Evolutionary conservation across 352 stramenopile species (phyloP).

Genomic region (Phytophthora cryptogea): DNA sequence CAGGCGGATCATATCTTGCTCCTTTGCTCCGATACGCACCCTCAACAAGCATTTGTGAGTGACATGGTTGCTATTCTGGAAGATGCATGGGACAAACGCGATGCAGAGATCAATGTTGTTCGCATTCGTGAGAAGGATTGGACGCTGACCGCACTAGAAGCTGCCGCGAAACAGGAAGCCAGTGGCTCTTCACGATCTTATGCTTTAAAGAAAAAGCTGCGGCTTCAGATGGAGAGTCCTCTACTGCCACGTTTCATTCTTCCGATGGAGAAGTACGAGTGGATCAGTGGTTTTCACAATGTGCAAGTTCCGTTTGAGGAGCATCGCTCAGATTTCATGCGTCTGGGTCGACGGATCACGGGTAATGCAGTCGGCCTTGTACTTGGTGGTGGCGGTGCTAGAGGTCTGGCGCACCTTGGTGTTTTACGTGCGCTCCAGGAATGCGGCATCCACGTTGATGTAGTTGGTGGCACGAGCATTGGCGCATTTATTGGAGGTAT

Average conservation of each 20-base stretch:
- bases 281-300: slow-evolving; percentile 87
- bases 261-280: slow-evolving; percentile 86
- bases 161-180: slow-evolving; percentile 45
- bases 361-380: slow-evolving; percentile 93
- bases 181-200: slow-evolving; percentile 57
- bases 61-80: slow-evolving; percentile 75
- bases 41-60: slow-evolving; percentile 67
- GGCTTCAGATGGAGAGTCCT: slow-evolving; percentile 57
- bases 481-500: slow-evolving; percentile 85
- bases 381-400: slow-evolving; percentile 92
- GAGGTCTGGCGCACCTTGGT: slow-evolving; percentile 94
- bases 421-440: slow-evolving; percentile 93
- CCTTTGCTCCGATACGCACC: slow-evolving; percentile 74
- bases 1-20: slow-evolving; percentile 87
- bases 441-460: slow-evolving; percentile 92
- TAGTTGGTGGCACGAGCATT: slow-evolving; percentile 93
- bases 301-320: slow-evolving; percentile 81
- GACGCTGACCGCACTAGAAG: slow-evolving; percentile 63
- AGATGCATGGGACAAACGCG: slow-evolving; percentile 72
- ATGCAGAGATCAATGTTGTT: slow-evolving; percentile 77
- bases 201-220: slow-evolving; percentile 61
- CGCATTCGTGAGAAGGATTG: slow-evolving; percentile 78
- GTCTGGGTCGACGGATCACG: slow-evolving; percentile 90
- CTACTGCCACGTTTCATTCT: slow-evolving; percentile 73
- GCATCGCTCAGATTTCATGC: slow-evolving; percentile 76